Evolutionary conservation across 192 early-diverging fungal genomes (phyloP).

Genomic region (Backusella australiensis): DNA sequence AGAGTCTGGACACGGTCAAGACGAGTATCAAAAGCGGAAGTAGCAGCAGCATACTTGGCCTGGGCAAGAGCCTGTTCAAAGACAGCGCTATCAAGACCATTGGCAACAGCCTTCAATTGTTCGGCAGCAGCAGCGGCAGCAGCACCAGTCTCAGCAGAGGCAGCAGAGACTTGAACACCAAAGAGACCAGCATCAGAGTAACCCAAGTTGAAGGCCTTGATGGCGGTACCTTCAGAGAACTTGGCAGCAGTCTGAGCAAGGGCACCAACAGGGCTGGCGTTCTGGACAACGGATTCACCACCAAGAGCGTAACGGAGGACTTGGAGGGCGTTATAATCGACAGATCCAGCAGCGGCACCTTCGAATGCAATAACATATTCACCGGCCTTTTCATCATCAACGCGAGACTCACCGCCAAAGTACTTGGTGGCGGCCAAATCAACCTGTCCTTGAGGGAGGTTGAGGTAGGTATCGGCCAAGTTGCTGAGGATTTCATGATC

Average conservation of each 20-base stretch:
- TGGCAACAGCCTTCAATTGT: constrained; percentile 57
- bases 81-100: constrained; percentile 47
- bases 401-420: constrained; percentile 81
- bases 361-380: constrained; percentile 86
- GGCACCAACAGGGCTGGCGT: constrained; percentile 56
- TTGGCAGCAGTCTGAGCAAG: constrained; percentile 64
- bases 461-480: constrained; percentile 63
- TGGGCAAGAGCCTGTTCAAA: constrained; percentile 65
- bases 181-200: constrained; percentile 94
- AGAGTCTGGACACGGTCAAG: constrained; percentile 45
- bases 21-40: constrained; percentile 45
- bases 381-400: constrained; percentile 54
- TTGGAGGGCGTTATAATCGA: constrained; percentile 63
- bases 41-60: constrained; percentile 54
- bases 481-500: constrained; percentile 65
- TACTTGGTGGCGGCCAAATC: constrained; percentile 57
- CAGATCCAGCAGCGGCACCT: constrained; percentile 56
- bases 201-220: constrained; percentile 76
- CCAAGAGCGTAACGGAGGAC: constrained; percentile 62
- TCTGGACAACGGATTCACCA: constrained; percentile 61
- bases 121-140: constrained; percentile 61
- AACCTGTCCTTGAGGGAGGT: constrained; percentile 30
- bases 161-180: constrained; percentile 72
- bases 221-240: constrained; percentile 49
- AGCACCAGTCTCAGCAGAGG: constrained; percentile 53